Conservation (phyloP, 73 alveolate species). For the Tetrahymena elliotti region DNA sequence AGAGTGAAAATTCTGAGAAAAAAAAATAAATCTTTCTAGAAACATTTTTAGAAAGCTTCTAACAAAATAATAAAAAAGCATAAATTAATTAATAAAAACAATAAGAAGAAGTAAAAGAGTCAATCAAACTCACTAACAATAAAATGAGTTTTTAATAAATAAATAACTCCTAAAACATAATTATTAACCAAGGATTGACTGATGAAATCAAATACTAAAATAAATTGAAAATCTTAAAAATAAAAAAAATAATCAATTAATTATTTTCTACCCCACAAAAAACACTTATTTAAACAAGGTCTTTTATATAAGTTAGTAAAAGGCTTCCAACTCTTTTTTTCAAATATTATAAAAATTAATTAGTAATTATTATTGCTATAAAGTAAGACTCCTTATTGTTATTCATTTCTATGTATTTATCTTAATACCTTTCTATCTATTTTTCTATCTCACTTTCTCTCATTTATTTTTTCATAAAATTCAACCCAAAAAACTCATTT, state of each 20-base stretch:
- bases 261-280: neutral
- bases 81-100: no score
- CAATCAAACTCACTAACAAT: no score
- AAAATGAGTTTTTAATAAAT: no score
- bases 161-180: neutral
- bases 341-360: no score
- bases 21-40: neutral
- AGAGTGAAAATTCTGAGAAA: neutral
- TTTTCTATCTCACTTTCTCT: neutral
- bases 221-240: neutral
- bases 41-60: no score
- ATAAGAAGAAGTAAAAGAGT: neutral
- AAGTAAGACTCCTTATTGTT: no score
- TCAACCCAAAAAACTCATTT: no score
- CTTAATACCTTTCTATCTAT: neutral
- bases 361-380: no score
- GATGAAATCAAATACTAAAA: neutral
- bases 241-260: neutral
- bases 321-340: no score
- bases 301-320: neutral
- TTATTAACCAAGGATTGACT: neutral
- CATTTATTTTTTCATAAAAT: no score
- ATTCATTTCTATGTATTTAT: no score
- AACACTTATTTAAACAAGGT: neutral
- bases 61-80: neutral